Conservation (phyloP, 2,329 filamentous ascomycete species). For the Pleoardoris graminearum region DNA sequence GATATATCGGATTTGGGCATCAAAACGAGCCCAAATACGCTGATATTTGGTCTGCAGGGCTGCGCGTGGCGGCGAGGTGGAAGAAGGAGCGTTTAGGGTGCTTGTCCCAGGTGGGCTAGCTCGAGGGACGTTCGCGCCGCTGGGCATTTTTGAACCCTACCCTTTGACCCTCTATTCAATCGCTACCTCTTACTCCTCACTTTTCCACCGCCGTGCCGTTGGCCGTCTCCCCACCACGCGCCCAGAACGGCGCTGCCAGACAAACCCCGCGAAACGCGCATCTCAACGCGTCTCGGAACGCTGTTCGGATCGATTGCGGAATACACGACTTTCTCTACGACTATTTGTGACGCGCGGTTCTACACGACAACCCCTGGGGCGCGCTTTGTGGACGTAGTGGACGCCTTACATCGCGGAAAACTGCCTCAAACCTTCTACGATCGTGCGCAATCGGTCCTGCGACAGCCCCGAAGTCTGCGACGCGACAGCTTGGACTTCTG, state of each 20-base stretch:
- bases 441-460: conserved; percentile 25
- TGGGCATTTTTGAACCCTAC: conserved; percentile 34
- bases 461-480: conserved; percentile 33
- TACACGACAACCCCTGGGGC: conserved; percentile 15
- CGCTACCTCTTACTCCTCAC: conserved; percentile 41
- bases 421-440: conserved; percentile 1
- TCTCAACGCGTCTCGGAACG: conserved; percentile 45
- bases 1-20: conserved; percentile 48
- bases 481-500: conserved; percentile 25
- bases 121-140: conserved; percentile 21
- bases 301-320: conserved; percentile 32
- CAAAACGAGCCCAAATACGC: conserved; percentile 69
- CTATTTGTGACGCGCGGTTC: conserved; percentile 23
- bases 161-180: conserved; percentile 30
- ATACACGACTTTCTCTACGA: conserved; percentile 38
- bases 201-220: conserved; percentile 35
- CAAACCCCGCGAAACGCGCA: conserved; percentile 50
- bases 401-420: conserved; percentile 3
- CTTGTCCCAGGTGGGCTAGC: conserved; percentile 31
- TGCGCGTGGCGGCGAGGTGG: conserved; percentile 34
- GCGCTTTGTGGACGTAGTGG: conserved; percentile 18
- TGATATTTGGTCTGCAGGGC: conserved; percentile 44
- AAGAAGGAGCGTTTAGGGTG: conserved; percentile 31
- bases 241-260: conserved; percentile 30
- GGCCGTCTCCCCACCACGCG: conserved; percentile 31